Evolutionary conservation across 1,139 yeast genomes (phyloP), one percentile per base, ranked within the genome.

Genomic region (Taphrina populina): DNA sequence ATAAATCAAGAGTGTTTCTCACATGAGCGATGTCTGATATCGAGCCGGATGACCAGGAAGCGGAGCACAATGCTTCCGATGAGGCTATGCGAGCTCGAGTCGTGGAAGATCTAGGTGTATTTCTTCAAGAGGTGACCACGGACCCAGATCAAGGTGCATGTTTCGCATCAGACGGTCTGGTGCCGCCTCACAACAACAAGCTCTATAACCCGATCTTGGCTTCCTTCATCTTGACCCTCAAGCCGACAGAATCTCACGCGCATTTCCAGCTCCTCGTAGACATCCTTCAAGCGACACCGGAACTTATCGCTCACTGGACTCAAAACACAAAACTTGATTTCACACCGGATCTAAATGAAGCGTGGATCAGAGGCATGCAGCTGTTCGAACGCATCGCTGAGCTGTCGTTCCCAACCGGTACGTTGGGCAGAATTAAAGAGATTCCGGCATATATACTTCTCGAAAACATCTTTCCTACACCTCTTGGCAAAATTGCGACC

Each of bases 301-400:
- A 88, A 64, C 73, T 92, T 33, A 76, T 87, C 0, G 80, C 88
- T 1, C 86, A 90, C 1, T 90, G 84, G 27, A n/a, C 29, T 5
- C 40, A 51, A 15, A n/a, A 43, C 21, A 29, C 41, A 15, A 59
- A 86, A 81, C 43, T 76, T 74, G 59, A 88, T 73, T 69, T 72
- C 19, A 90, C 83, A 56, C 94, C 95, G 1, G 77, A 81, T 45
- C 71, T 83, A 58, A 74, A 94, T 1, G 81, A 90, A 4, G 87
- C 85, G 73, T 90, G 95, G 90, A 73, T 88, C 32, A 84, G 92
- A 7, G 83, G 80, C 68, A 78, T 88, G 0, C 71, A 83, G 24
- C 69, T 88, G 6, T 71, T 84, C 52, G 76, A 82, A 0, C 77
- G 80, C 58, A 73, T 85, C 8, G 74, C 85, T 13, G 78, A 82